Base-by-base conservation (phyloP, 2,329 filamentous ascomycete species). In the Claviceps spartinae region DNA sequence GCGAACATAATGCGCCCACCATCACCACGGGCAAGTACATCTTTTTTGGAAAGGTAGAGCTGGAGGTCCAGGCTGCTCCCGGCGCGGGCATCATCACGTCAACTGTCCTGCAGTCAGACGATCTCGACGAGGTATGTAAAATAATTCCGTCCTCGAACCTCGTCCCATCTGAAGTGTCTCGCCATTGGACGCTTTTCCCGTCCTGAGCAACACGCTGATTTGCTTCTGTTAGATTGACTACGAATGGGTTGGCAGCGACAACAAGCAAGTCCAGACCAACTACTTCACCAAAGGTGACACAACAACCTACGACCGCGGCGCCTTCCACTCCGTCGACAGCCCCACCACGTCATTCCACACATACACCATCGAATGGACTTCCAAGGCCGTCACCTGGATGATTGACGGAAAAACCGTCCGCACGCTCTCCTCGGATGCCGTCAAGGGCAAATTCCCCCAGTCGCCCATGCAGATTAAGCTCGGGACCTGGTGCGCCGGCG, bases 1-100 rank as follows among this genome's bases (percentile, higher is more conserved):
- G 79, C 49, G 77, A 80, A 56, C 73, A 65, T 13, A 77, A 88
- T 49, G 81, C 78, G 48, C 83, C 88, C 40, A 88, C 85, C 37
- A 88, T 95, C 67, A 76, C 75, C 62, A 79, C 79, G 52, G 76
- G 82, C 62, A 90, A 89, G 78, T 97, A 95, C 76, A 88, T 98
- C 67, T 96, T 97, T 86, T 97, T 95, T 67, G 93, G 93, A 56
- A 83, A 83, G 62, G 79, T 96, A 60, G 86, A 94, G 51, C 81
- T 88, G 55, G 80, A 79, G 34, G 72, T 95, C 63, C 85, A 89
- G 68, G 84, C 86, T 41, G 84, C 93, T 26, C 78, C 85, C 3
- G 93, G 91, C 44, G 74, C 74, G 6, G 93, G 93, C 58, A 86
- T 98, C 57, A 86, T 98, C 56, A 96, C 89, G 71, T 90, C 86